Evolutionary conservation across 768 basidiomycete genomes (phyloP), one percentile per base, ranked within the genome.

Genomic region (Glaciozyma antarctica): DNA sequence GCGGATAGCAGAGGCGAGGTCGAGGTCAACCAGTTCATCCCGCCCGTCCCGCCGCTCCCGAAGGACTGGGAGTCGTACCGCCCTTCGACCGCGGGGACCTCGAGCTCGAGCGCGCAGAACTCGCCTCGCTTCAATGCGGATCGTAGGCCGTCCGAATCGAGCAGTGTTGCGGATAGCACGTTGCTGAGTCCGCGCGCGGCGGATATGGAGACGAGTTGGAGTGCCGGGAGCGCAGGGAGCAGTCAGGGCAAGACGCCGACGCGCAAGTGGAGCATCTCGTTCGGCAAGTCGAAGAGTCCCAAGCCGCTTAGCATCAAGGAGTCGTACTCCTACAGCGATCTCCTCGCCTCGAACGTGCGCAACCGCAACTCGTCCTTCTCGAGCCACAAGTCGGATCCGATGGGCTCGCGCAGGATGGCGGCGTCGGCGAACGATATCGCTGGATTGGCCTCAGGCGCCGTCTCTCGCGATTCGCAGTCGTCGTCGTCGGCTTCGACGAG

Each of bases 11-110:
- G 77, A 78, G 58, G 60, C 58, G 69, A 82, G 81, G 69, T 82
- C 80, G 57, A 88, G 10, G 52, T 43, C 34, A 26, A 60, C 16
- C 87, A 88, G 63, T 84, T 78, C 63, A 92, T 95, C n/a, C 92
- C 92, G 22, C 91, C 91, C 32, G 90, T 94, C 5, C 92, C 91
- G 44, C 92, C 91, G 45, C 79, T 95, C 32, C 91, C 91, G 51
- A 93, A 95, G 78, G 89, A 91, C 73, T 77, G 91, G 72, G 72
- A 75, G 49, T 58, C 65, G 28, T 70, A 70, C 43, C 67, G 69
- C 15, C 70, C 84, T 22, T 81, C 86, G 22, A 78, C 84, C 30
- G 79, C 80, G 52, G 77, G 56, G 4, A 61, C 63, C 2, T 44
- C 66, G 75, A 34, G 74, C 77, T 58, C 77, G 75, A 48, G 78